Base-by-base conservation (phyloP, 306 rosid genomes). In the Vigna unguiculata region DNA sequence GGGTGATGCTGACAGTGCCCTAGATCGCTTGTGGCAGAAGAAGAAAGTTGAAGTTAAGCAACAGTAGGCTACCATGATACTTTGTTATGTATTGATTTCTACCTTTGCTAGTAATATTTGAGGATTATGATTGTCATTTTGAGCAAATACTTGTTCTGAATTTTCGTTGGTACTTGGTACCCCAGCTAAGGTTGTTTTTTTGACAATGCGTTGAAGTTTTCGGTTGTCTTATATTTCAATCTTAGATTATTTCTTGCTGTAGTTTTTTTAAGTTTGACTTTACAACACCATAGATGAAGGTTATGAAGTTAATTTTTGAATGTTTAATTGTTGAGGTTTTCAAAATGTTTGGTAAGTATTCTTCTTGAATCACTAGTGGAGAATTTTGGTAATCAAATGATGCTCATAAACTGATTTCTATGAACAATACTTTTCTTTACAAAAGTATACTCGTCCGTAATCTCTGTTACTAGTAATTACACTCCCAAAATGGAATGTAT, bases 1-100 rank as follows among this genome's bases (percentile, higher is more conserved):
- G 85, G 90, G 90, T 4, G 93, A 90, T 72, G 93, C 88, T 0
- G 93, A 90, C 77, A 82, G 93, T 69, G 94, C 83, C 14, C 32
- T 87, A 20, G 94, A 90, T 48, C 83, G 94, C 17, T 68, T 85
- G 51, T 90, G 88, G 91, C 83, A 69, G 75, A 89, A 85, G 68
- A 90, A 90, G 85, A 90, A 80, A 61, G 76, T 2, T 2, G 91
- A 87, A 75, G 60, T 28, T 10, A 82, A 83, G 36, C 89, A 88
- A 48, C 90, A 85, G 52, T 90, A 85, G 82, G 55, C 9, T 30
- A 8, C 15, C 41, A 67, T 62, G 64, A 47, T 52, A 19, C 30
- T 19, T 4, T 17, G 8, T 19, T 47, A 52, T 62, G 46, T 48
- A 0, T 38, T 13, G n/a, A 24, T 43, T 59, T 36, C 48, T 22